Evolutionary conservation across 2,329 filamentous ascomycete species (phyloP).

Genomic region (Rhynchosporium agropyri): DNA sequence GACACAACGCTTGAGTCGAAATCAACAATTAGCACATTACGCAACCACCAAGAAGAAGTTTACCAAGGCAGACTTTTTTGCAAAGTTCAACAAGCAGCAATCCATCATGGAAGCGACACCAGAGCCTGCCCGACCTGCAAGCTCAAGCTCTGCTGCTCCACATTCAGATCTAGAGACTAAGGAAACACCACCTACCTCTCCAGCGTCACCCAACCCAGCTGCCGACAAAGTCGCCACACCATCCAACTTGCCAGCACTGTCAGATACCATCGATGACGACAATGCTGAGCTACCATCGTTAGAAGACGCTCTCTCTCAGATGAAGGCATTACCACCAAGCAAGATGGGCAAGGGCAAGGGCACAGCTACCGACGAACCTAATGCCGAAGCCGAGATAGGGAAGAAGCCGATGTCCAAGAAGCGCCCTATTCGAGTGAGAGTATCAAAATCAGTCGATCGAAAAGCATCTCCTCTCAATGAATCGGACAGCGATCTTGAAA

Average conservation of each 20-base stretch:
- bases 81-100: constrained; percentile 78
- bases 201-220: constrained; percentile 45
- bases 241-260: background rate
- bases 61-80: constrained; percentile 78
- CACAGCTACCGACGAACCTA: constrained; percentile 50
- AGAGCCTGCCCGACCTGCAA: constrained; percentile 47
- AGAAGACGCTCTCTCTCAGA: constrained; percentile 26
- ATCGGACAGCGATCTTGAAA: constrained; percentile 52
- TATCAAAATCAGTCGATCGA: constrained; percentile 45
- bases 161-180: constrained; percentile 56
- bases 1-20: constrained; percentile 86
- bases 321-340: constrained; percentile 31
- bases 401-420: constrained; percentile 35
- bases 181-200: constrained; percentile 75
- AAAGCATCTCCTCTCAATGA: constrained; percentile 43
- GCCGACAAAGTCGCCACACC: constrained; percentile 39
- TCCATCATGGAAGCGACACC: constrained; percentile 40
- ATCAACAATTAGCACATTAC: constrained; percentile 88
- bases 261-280: background rate
- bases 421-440: constrained; percentile 45
- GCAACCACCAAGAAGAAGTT: constrained; percentile 91
- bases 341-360: constrained; percentile 61
- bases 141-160: constrained; percentile 54
- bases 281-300: constrained; percentile 28
- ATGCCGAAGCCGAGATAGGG: constrained; percentile 11